phyloP scores from a whole-genome alignment of 805 yeast genomes.

The Lachancea dasiensis region DNA sequence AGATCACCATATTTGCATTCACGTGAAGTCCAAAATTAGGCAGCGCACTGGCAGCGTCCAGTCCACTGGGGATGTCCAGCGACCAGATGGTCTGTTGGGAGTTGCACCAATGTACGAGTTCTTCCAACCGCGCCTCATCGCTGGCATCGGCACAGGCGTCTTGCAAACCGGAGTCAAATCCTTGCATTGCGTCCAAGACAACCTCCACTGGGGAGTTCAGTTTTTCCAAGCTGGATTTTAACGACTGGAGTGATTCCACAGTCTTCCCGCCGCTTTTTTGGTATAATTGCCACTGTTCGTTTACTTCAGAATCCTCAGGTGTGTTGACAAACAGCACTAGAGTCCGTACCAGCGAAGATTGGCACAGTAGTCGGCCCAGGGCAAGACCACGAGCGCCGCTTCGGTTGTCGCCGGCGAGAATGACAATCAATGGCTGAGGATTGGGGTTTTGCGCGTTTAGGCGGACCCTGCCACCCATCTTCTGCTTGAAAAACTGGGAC shows the following conservation, averaged over 20 bases:
- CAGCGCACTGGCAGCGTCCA: slow-evolving; percentile 74
- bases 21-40: slow-evolving; percentile 34
- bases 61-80: slow-evolving; percentile 75
- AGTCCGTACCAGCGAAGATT: slow-evolving; percentile 60
- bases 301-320: slow-evolving; percentile 32
- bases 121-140: slow-evolving; percentile 22
- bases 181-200: slow-evolving; percentile 79
- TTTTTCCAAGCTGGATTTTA: slow-evolving; percentile 32
- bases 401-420: slow-evolving; percentile 66
- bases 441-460: slow-evolving; percentile 64
- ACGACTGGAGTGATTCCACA: slow-evolving; percentile 35
- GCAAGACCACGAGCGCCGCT: slow-evolving; percentile 74
- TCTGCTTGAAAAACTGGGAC: slow-evolving; percentile 49
- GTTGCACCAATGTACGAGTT: slow-evolving; percentile 65
- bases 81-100: slow-evolving; percentile 36
- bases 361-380: slow-evolving; percentile 63
- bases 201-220: slow-evolving; percentile 73
- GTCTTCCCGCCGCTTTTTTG: slow-evolving; percentile 64
- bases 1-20: slow-evolving; percentile 52
- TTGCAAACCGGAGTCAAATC: slow-evolving; percentile 46
- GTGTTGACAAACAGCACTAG: slow-evolving; percentile 40
- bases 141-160: slow-evolving; percentile 13
- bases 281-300: slow-evolving; percentile 49
- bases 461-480: slow-evolving; percentile 66
- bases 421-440: slow-evolving; percentile 68